Conservation (phyloP, 495 filamentous ascomycete species). For the Tuber indicum region DNA sequence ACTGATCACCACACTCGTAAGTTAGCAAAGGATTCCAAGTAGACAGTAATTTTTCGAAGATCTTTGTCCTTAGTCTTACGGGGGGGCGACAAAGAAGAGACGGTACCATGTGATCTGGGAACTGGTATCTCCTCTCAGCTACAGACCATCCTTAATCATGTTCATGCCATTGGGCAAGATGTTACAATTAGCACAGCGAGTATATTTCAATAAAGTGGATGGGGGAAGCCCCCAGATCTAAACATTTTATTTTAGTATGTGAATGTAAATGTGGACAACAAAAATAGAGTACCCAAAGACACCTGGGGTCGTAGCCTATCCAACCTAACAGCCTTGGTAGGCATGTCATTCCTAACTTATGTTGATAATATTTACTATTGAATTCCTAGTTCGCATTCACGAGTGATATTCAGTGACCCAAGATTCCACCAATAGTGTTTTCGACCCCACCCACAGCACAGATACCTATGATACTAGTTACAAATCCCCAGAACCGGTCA, state of each 20-base stretch:
- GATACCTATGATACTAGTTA: not conserved
- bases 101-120: not conserved
- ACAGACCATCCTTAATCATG: not conserved
- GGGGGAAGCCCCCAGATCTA: not conserved
- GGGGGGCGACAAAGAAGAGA: not conserved
- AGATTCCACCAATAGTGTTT: not conserved
- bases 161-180: not conserved
- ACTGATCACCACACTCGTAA: conserved; percentile 15
- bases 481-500: too few species aligned
- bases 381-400: not conserved
- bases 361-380: not conserved
- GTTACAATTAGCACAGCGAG: not conserved
- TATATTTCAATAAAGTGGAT: not conserved
- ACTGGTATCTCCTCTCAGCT: not conserved
- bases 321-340: not conserved
- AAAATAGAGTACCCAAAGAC: not conserved
- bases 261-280: not conserved
- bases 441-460: not conserved
- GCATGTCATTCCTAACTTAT: not conserved
- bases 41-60: not conserved
- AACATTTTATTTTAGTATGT: not conserved
- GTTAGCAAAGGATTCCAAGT: conserved; percentile 10
- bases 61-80: not conserved
- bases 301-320: not conserved
- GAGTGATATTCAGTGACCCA: not conserved